Evolutionary conservation across 257 asterid genomes (phyloP).

Genomic region (Solanum sejunctum): DNA sequence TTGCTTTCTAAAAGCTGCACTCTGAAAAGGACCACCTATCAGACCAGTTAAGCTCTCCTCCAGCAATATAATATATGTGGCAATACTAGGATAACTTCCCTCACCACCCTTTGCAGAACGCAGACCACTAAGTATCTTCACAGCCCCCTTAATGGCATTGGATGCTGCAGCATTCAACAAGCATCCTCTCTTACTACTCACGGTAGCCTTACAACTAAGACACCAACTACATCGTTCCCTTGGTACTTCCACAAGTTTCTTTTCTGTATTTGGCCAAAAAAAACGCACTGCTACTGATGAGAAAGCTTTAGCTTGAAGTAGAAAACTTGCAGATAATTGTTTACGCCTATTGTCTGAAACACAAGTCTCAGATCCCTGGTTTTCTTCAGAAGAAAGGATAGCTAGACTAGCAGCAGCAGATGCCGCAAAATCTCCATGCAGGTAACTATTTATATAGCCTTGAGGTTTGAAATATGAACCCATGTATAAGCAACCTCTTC

Average conservation of each 20-base stretch:
- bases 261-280: slow-evolving; percentile 81
- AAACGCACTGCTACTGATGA: slow-evolving; percentile 50
- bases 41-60: slow-evolving; percentile 80
- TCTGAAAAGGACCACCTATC: slow-evolving; percentile 50
- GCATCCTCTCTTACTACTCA: slow-evolving; percentile 63
- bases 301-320: slow-evolving; percentile 70
- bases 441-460: slow-evolving; percentile 52
- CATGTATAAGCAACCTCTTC: slow-evolving; percentile 22
- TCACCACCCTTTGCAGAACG: slow-evolving; percentile 49
- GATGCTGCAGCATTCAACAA: slow-evolving; percentile 78
- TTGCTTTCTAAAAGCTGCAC: slow-evolving; percentile 37
- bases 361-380: slow-evolving; percentile 25
- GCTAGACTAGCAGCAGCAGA: slow-evolving; percentile 84
- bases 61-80: slow-evolving; percentile 47
- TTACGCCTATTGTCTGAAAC: slow-evolving; percentile 39
- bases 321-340: slow-evolving; percentile 32
- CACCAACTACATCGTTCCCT: slow-evolving; percentile 96
- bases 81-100: slow-evolving; percentile 46
- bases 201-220: slow-evolving; percentile 57
- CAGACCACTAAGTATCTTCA: slow-evolving; percentile 42
- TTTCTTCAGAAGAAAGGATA: slow-evolving; percentile 53
- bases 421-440: slow-evolving; percentile 83
- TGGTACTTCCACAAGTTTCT: slow-evolving; percentile 63
- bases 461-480: slow-evolving; percentile 57
- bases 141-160: slow-evolving; percentile 56